phyloP scores from a whole-genome alignment of 192 early-diverging fungal genomes.

The Linnemannia zychae region DNA sequence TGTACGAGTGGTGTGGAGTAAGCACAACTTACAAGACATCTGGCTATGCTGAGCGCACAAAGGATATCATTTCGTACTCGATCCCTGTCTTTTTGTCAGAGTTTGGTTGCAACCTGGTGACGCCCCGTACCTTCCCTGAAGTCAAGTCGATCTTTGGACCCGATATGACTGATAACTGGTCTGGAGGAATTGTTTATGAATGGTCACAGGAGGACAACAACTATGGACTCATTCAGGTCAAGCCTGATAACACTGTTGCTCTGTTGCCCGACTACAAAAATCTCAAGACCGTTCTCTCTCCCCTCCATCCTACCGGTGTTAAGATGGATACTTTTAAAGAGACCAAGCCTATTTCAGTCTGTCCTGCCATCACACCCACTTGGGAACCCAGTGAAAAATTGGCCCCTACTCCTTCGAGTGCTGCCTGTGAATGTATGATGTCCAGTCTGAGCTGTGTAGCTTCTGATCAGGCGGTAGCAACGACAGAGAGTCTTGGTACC shows the following conservation, averaged over 20 bases:
- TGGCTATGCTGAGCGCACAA: conserved; percentile 75
- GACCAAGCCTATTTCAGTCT: conserved; percentile 55
- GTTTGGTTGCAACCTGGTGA: conserved; percentile 81
- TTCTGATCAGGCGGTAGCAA: conserved; percentile 44
- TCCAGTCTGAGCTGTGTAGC: conserved; percentile 66
- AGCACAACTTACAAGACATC: conserved; percentile 70
- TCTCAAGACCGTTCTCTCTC: conserved; percentile 67
- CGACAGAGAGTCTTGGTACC: conserved; percentile 42
- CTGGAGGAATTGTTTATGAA: conserved; percentile 83
- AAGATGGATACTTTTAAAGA: conserved; percentile 68
- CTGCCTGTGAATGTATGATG: conserved; percentile 76
- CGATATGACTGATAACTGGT: conserved; percentile 75
- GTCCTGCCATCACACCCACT: conserved; percentile 57
- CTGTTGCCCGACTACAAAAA: conserved; percentile 71
- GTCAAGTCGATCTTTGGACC: conserved; percentile 75
- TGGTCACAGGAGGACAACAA: conserved; percentile 81
- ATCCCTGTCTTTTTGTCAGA: conserved; percentile 81
- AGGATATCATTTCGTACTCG: conserved; percentile 69
- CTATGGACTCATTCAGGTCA: conserved; percentile 78
- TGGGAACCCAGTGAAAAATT: conserved; percentile 71
- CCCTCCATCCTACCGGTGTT: conserved; percentile 68
- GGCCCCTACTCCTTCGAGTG: conserved; percentile 73
- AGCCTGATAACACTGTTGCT: conserved; percentile 55
- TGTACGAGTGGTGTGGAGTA: conserved; percentile 86
- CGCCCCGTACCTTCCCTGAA: conserved; percentile 78